Conservation (phyloP, 2,329 filamentous ascomycete genomes). For the Penicillium sp. region DNA sequence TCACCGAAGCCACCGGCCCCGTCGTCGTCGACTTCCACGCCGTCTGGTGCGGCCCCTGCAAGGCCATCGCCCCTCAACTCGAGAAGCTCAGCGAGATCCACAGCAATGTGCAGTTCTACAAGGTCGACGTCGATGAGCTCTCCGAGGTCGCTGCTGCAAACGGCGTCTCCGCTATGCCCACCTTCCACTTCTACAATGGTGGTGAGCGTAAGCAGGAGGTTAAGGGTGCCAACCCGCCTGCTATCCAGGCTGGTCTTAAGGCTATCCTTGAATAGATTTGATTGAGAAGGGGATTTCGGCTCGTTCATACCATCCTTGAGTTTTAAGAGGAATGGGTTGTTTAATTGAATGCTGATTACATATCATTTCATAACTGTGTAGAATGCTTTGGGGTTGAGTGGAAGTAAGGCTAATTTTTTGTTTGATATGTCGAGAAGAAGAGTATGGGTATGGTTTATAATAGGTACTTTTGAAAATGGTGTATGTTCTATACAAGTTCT, state of each 20-base stretch:
- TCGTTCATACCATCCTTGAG: background rate
- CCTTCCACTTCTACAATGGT: conserved; percentile 80
- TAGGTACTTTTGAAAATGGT: background rate
- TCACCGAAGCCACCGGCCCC: conserved; percentile 52
- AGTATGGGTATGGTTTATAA: too few relatives aligned
- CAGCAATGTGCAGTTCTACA: conserved; percentile 70
- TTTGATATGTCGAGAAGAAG: too few relatives aligned
- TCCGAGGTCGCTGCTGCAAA: conserved; percentile 73
- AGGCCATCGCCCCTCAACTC: conserved; percentile 76
- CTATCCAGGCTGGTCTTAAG: conserved; percentile 51
- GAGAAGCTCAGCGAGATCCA: conserved; percentile 60
- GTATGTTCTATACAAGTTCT: background rate
- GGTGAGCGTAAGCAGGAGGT: conserved; percentile 71
- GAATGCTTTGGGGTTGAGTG: too few relatives aligned
- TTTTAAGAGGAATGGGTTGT: background rate
- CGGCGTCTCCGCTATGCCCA: conserved; percentile 86
- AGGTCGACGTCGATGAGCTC: conserved; percentile 86
- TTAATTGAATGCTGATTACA: conserved; percentile 4
- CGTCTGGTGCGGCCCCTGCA: conserved; percentile 93
- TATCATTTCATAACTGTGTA: background rate
- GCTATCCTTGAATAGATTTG: conserved; percentile 21
- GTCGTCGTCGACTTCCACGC: conserved; percentile 84
- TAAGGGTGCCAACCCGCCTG: conserved; percentile 75
- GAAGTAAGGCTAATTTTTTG: too few relatives aligned
- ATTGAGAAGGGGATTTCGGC: conserved; percentile 3